Conservation (phyloP, 2,329 filamentous ascomycete species). For the Sclerotinia subarctica region DNA sequence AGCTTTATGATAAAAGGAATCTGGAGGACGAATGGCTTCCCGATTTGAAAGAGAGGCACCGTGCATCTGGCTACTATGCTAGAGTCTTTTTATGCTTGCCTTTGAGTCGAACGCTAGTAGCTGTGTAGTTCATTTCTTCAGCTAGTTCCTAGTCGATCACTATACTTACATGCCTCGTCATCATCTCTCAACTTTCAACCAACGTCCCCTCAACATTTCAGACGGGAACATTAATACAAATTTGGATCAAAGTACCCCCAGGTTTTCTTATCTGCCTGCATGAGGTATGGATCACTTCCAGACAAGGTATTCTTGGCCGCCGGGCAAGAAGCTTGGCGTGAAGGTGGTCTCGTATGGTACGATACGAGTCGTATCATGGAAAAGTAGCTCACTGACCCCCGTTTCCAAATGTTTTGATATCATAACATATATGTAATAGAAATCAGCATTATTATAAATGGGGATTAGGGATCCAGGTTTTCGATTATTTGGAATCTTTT, state of each 20-base stretch:
- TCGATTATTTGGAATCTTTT: background rate
- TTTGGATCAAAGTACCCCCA: conserved; percentile 1
- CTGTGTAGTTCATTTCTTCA: background rate
- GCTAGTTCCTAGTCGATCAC: background rate
- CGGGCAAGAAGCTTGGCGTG: background rate
- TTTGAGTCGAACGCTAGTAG: background rate
- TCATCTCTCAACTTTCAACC: background rate
- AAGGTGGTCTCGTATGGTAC: conserved; percentile 4
- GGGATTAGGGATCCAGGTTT: background rate
- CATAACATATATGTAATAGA: background rate
- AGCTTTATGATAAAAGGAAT: background rate
- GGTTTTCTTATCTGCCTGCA: conserved; percentile 11
- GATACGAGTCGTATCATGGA: background rate
- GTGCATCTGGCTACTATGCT: background rate
- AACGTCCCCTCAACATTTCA: background rate
- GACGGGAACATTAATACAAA: conserved; percentile 33
- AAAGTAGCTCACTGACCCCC: background rate
- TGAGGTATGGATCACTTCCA: background rate
- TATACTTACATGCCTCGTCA: background rate
- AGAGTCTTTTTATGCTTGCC: background rate
- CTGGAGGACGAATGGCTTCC: background rate
- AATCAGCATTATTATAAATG: background rate
- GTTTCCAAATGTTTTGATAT: background rate
- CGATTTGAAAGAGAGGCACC: background rate
- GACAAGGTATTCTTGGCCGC: conserved; percentile 5